Percentiles rank a stretch among this genome's conserved stretches.
Evolutionary conservation across 2,329 filamentous ascomycete species (phyloP).

Genomic region (Akanthomyces lecanii): DNA sequence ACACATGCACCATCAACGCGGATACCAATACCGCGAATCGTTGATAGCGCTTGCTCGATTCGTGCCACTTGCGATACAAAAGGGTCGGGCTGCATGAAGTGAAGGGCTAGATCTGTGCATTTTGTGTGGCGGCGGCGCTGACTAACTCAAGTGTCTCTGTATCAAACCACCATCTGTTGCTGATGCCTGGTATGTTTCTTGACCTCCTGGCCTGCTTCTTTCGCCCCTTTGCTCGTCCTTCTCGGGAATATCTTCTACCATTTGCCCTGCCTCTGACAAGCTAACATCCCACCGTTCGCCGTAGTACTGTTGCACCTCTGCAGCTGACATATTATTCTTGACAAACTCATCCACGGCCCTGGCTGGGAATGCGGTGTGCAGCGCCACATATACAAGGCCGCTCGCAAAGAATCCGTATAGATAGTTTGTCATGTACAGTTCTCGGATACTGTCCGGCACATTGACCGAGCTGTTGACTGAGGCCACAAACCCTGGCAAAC

Average conservation of each 20-base stretch:
- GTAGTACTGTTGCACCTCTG: constrained; percentile 28
- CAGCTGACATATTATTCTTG: constrained; percentile 21
- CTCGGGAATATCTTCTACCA: not conserved
- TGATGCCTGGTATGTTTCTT: not conserved
- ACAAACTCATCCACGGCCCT: constrained; percentile 29
- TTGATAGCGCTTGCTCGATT: too few species aligned
- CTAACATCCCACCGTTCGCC: constrained; percentile 31
- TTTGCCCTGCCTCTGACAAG: constrained; percentile 16
- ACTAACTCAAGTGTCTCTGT: not conserved
- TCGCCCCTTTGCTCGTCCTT: not conserved
- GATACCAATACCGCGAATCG: too few species aligned
- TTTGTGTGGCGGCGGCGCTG: too few species aligned
- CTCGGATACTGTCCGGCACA: constrained; percentile 33
- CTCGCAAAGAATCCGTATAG: constrained; percentile 36
- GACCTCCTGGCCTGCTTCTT: not conserved
- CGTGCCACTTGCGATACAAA: too few species aligned
- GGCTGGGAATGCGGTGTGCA: constrained; percentile 31
- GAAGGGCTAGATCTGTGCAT: too few species aligned
- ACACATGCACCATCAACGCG: too few species aligned
- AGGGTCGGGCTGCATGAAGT: too few species aligned
- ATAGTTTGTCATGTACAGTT: constrained; percentile 38
- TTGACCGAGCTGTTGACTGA: constrained; percentile 32
- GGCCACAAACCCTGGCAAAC: constrained; percentile 40
- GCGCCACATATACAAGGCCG: constrained; percentile 27
- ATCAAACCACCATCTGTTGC: not conserved